Base-by-base conservation (phyloP, 78 protist genomes). In the Paratrimastix pyriformis region DNA sequence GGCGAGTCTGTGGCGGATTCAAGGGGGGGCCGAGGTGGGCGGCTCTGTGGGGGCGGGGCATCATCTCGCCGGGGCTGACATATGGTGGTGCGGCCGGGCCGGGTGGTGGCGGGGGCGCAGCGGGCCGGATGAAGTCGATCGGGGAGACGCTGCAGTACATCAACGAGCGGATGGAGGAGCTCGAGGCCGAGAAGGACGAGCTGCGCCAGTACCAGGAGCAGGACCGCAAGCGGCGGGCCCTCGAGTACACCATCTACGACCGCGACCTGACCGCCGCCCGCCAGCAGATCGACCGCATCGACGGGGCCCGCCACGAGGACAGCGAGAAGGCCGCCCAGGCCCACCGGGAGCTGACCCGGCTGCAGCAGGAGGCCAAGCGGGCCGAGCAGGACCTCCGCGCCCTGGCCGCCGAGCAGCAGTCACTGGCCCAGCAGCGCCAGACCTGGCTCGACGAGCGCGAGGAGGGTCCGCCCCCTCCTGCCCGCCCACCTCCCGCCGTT, bases 121-220 rank as follows among this genome's bases (percentile, higher is more conserved):
- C 1, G 45, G 9, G 37, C 45, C 24, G 40, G 54, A 76, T 50
- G 42, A 76, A 29, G 18, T 58, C 76, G 74, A 86, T 92, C 75
- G 87, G 68, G 37, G 90, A 86, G 37, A 71, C 39, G 32, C 30
- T 91, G 29, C 35, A 0, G 8, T 54, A 81, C 50, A 78, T 92
- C 40, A 85, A 84, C 1, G 66, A 73, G 38, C 79, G 93, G 24
- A 65, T 93, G 18, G 45, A 1, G 3, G 89, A 88, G 55, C 88
- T 94, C 37, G 93, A 89, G 3, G 62, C 26, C 1, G 97, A 94
- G 64, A 70, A 77, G 45, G 45, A 84, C 18, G 94, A 94, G 70
- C 77, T 91, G 32, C 38, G 48, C 9, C 54, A 32, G 38, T 77
- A 45, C 68, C 50, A 62, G 35, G 24, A 29, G 8, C 24, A 13